Evolutionary conservation across 2,329 filamentous ascomycete species (phyloP), one percentile per base, ranked within the genome.

Genomic region (Chrysoporthe deuterocubensis): DNA sequence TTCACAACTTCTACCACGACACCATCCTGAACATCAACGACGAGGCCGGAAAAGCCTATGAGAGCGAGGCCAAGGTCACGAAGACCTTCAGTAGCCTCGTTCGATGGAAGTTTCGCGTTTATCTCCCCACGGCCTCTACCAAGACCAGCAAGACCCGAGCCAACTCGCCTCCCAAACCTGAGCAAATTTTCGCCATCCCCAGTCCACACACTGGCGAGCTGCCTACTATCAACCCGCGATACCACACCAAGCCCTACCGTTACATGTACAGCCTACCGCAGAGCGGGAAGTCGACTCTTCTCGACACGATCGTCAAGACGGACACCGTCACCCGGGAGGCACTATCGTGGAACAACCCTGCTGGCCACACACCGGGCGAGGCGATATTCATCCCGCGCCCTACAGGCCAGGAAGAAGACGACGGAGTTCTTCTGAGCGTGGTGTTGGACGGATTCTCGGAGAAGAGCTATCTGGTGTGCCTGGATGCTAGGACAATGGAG

Each of bases 1-100:
- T 96, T 48, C 83, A 87, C 40, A 81, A 80, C 8, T 86, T 93
- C 69, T 93, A 93, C 79, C 90, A 93, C 76, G 85, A 92, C 62
- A 86, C 91, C 50, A 75, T 94, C 3, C 78, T 89, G 16, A 83
- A 87, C 63, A 82, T 81, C 2, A 74, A 87, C 42, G 80, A 79
- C 7, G 83, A 82, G 0, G 79, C 81, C 1, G 74, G 76, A 68
- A 79, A 76, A 26, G 83, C 81, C 68, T 82, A 79, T 77, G 74
- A 77, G n/a, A 76, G 82, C 16, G 76, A 81, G 13, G 78, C 78
- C 1, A 76, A 77, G 2, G 75, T 77, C 61, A 76, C 79, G 26
- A 79, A 76, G 11, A 73, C 75, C 4, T 76, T 79, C 40, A 76
- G 78, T 2, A 76, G 76, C 16, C 76, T 88, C 6, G 76, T 78